Conservation (phyloP, 176 grass and related monocot genomes). For the Melocanna baccifera region DNA sequence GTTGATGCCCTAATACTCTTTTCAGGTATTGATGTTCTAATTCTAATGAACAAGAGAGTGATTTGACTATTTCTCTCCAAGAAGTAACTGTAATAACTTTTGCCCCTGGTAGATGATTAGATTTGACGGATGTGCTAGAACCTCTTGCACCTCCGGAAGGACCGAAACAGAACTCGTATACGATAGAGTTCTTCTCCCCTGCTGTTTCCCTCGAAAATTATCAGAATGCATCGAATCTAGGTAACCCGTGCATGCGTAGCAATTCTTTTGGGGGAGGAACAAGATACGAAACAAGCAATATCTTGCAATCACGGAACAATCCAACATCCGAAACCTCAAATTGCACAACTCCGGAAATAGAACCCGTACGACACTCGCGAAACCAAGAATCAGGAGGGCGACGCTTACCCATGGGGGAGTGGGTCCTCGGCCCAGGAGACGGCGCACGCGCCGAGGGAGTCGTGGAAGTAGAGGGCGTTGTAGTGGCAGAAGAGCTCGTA, state of each 20-base stretch:
- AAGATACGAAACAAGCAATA: background rate
- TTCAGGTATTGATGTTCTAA: background rate
- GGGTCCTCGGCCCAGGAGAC: conserved; percentile 52
- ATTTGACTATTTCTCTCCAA: background rate
- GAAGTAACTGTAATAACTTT: background rate
- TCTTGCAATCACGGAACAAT: background rate
- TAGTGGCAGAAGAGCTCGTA: conserved; percentile 66
- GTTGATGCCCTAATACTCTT: conserved; percentile 20
- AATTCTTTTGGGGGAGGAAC: background rate
- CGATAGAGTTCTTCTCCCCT: background rate
- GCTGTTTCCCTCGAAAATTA: background rate
- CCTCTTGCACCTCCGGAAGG: background rate
- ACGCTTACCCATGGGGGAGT: conserved; percentile 21
- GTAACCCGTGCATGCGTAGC: background rate
- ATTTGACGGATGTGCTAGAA: background rate
- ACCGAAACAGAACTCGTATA: background rate
- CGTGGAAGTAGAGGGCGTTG: conserved; percentile 67
- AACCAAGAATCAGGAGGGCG: background rate
- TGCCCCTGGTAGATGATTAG: background rate
- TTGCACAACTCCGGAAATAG: background rate
- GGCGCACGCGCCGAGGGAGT: conserved; percentile 56
- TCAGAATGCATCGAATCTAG: conserved; percentile 23
- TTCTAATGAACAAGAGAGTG: conserved; percentile 4
- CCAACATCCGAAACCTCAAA: background rate
- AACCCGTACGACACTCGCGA: background rate